Evolutionary conservation across 306 rosid genomes (phyloP), one percentile per base, ranked within the genome.

Genomic region (Clitoria ternatea): DNA sequence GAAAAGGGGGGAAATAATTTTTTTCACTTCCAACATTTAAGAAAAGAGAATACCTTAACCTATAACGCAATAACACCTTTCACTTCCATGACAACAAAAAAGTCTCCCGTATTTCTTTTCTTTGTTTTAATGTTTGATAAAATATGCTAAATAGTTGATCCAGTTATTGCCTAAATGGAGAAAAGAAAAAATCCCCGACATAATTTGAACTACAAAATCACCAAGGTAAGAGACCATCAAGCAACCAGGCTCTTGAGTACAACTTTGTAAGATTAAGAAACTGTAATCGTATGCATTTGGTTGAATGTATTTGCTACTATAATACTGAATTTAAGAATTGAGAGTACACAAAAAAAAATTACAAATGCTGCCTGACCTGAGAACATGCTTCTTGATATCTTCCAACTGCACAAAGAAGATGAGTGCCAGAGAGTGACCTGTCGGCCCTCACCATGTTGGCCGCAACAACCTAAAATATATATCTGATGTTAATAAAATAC

Each of bases 371-470:
- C 66, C 80, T 80, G 49, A 94, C 99, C 99, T 94, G 99, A 77
- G 99, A 94, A 83, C 99, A 94, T 55, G 99, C 99, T 85, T 94
- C 99, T 76, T 94, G 99, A 76, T 94, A 80, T 85, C 92, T 84
- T 80, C 99, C 97, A 47, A 94, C 99, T 63, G 97, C 99, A 61
- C 99, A 94, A 19, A 94, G 99, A 87, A 94, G 96, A 83, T 94
- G 99, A 72, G 88, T 94, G 72, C 97, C 99, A 13, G 97, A 91
- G 5, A 94, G 72, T 69, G 99, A 91, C 84, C 99, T 82, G 76
- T 91, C 99, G 77, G 91, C 95, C 83, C 97, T 85, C 63, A 94
- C 99, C 99, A 91, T 94, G 86, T 94, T 94, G 81, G 99, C 99
- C 36, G 99, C 99, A 52, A 94, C 97, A 72, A 91, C 99, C 99